A percentile compares a stretch with the other conserved stretches of the same genome.
phyloP scores from a whole-genome alignment of 1,284 basidiomycete genomes.

The Naganishia sp. region DNA sequence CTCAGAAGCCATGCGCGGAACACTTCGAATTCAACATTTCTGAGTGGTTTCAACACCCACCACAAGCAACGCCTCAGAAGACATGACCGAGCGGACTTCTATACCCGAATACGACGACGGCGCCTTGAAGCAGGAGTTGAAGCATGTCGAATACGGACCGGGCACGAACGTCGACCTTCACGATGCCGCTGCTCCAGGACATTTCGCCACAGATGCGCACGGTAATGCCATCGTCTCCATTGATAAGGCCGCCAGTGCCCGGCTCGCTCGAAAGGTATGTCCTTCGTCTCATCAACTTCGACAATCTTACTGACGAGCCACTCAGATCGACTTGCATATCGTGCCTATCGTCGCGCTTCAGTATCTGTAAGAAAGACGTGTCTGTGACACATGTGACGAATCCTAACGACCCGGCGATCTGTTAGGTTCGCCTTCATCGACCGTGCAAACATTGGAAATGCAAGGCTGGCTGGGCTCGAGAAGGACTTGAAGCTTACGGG shows the following conservation, averaged over 20 bases:
- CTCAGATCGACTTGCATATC: conserved; percentile 25
- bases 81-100: conserved; percentile 8
- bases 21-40: background rate
- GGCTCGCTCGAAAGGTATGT: conserved; percentile 31
- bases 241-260: conserved; percentile 30
- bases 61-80: background rate
- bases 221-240: conserved; percentile 23
- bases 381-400: too few species aligned
- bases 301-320: too few species aligned
- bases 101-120: conserved; percentile 11
- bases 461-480: conserved; percentile 29
- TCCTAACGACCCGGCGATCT: background rate
- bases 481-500: conserved; percentile 28
- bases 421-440: conserved; percentile 32
- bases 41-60: background rate
- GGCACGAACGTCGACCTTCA: conserved; percentile 21
- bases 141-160: conserved; percentile 12
- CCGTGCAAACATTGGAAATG: conserved; percentile 33
- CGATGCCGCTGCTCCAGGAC: conserved; percentile 20
- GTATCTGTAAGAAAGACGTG: conserved; percentile 2
- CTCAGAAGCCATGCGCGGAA: background rate
- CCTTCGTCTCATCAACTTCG: background rate
- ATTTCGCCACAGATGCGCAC: conserved; percentile 18
- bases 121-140: conserved; percentile 19
- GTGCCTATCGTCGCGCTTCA: conserved; percentile 27